Evolutionary conservation across 1,284 basidiomycete genomes (phyloP).

Genomic region (Gomphus sp.): DNA sequence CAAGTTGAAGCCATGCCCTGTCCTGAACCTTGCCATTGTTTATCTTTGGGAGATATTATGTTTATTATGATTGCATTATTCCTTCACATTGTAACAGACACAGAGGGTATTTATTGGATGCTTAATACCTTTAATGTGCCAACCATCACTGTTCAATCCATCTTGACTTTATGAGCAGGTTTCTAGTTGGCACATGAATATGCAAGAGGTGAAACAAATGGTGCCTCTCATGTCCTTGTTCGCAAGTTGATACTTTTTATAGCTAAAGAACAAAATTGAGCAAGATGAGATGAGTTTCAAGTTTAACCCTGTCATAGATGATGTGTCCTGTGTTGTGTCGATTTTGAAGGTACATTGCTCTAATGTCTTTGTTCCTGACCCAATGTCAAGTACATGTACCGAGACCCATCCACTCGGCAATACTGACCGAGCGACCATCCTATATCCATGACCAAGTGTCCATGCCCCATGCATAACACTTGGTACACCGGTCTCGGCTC

Average conservation of each 20-base stretch:
- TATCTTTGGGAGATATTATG: no score
- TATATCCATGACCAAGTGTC: no score
- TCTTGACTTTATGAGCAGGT: no score
- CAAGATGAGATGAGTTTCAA: constrained; percentile 77
- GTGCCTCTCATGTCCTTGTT: background rate
- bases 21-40: no score
- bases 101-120: constrained; percentile 82
- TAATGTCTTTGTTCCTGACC: background rate
- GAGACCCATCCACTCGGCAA: no score
- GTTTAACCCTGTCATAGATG: constrained; percentile 71
- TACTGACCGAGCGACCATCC: no score
- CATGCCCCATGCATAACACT: no score
- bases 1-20: no score
- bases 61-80: no score
- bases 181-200: constrained; percentile 76
- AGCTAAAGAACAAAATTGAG: constrained; percentile 87
- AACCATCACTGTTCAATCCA: background rate
- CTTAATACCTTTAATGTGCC: constrained; percentile 16
- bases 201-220: constrained; percentile 53
- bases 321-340: constrained; percentile 84
- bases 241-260: constrained; percentile 9
- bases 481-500: no score
- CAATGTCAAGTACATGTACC: no score
- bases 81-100: no score
- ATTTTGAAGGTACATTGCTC: constrained; percentile 70